Base-by-base conservation (phyloP, 495 filamentous ascomycete genomes). In the Podospora anserina region DNA sequence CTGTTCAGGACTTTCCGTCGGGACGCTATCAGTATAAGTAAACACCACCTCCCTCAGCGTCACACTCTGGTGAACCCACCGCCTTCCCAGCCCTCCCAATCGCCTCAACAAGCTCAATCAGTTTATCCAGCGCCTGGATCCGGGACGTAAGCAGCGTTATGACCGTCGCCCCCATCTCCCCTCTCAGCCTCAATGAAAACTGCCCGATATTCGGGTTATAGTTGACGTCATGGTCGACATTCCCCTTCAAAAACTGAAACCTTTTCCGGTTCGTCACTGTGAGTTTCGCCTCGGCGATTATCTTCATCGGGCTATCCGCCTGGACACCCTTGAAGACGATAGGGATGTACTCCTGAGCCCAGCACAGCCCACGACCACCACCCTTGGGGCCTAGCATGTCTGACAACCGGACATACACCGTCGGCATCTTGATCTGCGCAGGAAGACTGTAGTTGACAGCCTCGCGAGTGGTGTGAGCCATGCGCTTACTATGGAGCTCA, bases 71-170 rank as follows among this genome's bases (percentile, higher is more conserved):
- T 83, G 85, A 26, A 73, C 76, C 76, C 5, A 90, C 81, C 16
- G 82, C 78, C 58, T 82, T 78, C 32, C 78, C 76, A 32, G 79
- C 84, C n/a, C 74, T 75, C 54, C 85, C 78, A 61, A 92, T 82
- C 20, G 86, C 85, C n/a, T 85, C 80, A 32, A 91, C 80, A 65
- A 91, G 88, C 28, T 82, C 78, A n/a, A 90, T 85, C 20, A 94
- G 75, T 11, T 86, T 86, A 68, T 88, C 85, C 59, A 94, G 82
- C 23, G 86, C 83, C 62, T 83, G 79, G 5, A 92, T 75, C 11
- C 89, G 86, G 26, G 83, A 76, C 18, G 76, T 73, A 5, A 93
- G 80, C 27, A 78, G 73, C 9, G 83, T 77, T 20, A 92, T 78
- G 2, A 87, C 78, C 0, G 84, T 78, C 53, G 81, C 80, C 27